A percentile compares a stretch with the other conserved stretches of the same genome.
Evolutionary conservation across 1,284 basidiomycete genomes (phyloP).

Genomic region (Ceratobasidium sp.): DNA sequence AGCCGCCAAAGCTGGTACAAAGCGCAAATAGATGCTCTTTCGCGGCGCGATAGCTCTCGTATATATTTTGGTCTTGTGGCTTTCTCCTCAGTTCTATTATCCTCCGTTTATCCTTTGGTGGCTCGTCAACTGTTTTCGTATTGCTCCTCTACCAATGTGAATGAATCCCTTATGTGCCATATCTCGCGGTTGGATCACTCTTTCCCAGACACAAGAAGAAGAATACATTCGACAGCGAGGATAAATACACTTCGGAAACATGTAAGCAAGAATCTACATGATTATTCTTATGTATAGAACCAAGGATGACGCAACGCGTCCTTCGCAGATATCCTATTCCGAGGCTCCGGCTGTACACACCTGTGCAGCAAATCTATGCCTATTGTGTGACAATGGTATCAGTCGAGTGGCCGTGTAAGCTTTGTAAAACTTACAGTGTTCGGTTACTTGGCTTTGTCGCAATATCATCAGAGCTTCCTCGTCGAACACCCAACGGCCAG

Average conservation of each 20-base stretch:
- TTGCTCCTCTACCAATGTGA: constrained; percentile 32
- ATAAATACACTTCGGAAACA: background rate
- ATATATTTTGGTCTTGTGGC: constrained; percentile 1
- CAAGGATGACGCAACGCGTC: constrained; percentile 35
- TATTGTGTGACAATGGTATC: constrained; percentile 1
- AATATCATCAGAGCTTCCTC: constrained; percentile 37
- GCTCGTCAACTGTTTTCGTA: constrained; percentile 25
- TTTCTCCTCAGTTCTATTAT: constrained; percentile 36
- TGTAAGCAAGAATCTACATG: background rate
- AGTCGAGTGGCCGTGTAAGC: background rate
- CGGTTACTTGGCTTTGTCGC: constrained; percentile 8
- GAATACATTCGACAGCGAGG: background rate
- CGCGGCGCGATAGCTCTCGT: background rate
- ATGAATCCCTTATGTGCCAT: constrained; percentile 22
- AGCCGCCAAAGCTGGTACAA: constrained; percentile 22
- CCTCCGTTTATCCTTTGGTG: constrained; percentile 29
- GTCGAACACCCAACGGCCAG: constrained; percentile 37
- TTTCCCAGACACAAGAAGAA: background rate
- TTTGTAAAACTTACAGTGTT: constrained; percentile 19
- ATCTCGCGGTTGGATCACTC: background rate
- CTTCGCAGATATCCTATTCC: constrained; percentile 24
- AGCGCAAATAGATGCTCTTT: constrained; percentile 35
- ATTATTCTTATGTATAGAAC: constrained; percentile 15
- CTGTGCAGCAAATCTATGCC: constrained; percentile 36
- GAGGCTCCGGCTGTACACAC: constrained; percentile 31